Evolutionary conservation across 2,329 filamentous ascomycete species (phyloP).

Genomic region (Niveomyces coronatus): DNA sequence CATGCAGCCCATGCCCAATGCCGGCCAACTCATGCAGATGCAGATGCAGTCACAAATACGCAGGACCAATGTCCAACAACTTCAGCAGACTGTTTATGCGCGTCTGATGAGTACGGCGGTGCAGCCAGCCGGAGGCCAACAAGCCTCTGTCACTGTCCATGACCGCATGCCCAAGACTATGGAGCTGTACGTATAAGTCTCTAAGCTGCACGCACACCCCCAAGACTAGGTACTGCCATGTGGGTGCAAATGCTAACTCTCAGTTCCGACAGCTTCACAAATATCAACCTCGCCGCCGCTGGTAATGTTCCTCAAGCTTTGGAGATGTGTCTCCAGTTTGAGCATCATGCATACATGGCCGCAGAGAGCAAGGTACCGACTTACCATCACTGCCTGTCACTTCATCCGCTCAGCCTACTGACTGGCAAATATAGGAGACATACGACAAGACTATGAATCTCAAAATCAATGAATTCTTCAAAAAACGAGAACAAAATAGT

Average conservation of each 20-base stretch:
- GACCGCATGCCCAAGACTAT: conserved; percentile 34
- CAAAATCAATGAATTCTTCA: conserved; percentile 39
- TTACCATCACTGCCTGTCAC: not conserved
- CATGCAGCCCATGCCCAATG: conserved; percentile 45
- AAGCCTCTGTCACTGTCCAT: conserved; percentile 24
- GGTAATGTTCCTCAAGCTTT: not conserved
- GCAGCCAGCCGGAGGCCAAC: conserved; percentile 25
- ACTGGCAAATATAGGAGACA: conserved; percentile 28
- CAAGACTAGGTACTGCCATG: not conserved
- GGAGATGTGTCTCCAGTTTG: conserved; percentile 22
- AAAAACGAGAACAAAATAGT: conserved; percentile 40
- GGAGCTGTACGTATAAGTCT: conserved; percentile 27
- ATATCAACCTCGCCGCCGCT: conserved; percentile 32
- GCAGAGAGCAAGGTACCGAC: conserved; percentile 36
- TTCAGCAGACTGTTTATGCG: conserved; percentile 31
- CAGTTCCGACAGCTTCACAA: conserved; percentile 34
- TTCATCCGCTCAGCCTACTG: not conserved
- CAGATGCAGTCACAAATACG: conserved; percentile 21
- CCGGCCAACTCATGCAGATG: conserved; percentile 29
- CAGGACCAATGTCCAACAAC: conserved; percentile 14
- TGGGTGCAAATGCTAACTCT: not conserved
- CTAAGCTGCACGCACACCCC: not conserved
- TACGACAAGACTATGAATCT: conserved; percentile 39
- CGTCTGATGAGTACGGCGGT: conserved; percentile 25
- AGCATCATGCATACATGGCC: conserved; percentile 36